A percentile compares a stretch with the other conserved stretches of the same genome.
These are phyloP conservation scores for Boletellus deceptivus DNA, from an alignment of 1,284 basidiomycete species.

Conservation along the genomic window DNA sequence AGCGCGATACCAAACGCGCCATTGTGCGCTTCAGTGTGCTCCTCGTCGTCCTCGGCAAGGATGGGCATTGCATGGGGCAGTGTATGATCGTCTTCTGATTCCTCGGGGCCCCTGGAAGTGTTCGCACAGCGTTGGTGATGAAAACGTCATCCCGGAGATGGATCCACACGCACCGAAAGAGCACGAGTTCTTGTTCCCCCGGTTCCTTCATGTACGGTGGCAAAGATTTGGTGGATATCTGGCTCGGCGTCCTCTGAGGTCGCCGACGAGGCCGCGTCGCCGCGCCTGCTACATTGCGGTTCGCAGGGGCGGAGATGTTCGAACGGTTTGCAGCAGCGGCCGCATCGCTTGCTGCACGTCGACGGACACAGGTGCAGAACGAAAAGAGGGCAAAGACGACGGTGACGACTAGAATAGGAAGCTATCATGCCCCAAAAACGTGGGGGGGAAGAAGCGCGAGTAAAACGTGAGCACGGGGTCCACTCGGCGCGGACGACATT, in stretches of 20 bases:
- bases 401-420: constrained; percentile 26
- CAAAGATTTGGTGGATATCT: constrained; percentile 70
- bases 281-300: not conserved
- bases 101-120: constrained; percentile 37
- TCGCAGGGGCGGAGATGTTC: not conserved
- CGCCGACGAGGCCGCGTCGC: constrained; percentile 40
- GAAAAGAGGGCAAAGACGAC: constrained; percentile 24
- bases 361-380: constrained; percentile 23
- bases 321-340: not conserved
- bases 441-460: not conserved
- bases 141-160: not conserved
- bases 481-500: not conserved
- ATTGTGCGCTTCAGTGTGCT: constrained; percentile 6
- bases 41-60: constrained; percentile 33
- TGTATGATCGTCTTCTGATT: constrained; percentile 36
- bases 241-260: constrained; percentile 52
- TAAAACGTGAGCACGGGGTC: constrained; percentile 2
- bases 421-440: constrained; percentile 7
- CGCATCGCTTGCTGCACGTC: constrained; percentile 2
- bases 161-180: constrained; percentile 50
- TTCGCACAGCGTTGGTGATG: not conserved
- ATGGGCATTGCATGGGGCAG: constrained; percentile 31
- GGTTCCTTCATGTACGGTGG: constrained; percentile 78
- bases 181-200: constrained; percentile 73
- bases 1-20: constrained; percentile 19